Evolutionary conservation across 352 stramenopile species (phyloP).

Genomic region (Salisapilia sapeloensis): DNA sequence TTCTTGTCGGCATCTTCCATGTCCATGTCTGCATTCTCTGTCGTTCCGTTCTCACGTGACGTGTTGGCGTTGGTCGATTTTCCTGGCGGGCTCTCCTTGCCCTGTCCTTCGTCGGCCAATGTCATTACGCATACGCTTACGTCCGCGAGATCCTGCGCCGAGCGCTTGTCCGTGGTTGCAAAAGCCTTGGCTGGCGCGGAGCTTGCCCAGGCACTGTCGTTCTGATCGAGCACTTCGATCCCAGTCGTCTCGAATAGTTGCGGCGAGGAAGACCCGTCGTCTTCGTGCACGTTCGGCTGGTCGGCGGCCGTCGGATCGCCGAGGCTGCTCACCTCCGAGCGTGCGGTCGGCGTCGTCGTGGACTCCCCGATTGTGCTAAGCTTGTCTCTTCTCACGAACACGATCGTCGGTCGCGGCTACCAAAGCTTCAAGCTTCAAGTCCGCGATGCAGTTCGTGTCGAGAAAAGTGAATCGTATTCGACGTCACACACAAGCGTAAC

Average conservation of each 20-base stretch:
- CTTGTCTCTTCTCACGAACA: not conserved
- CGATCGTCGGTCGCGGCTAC: not conserved
- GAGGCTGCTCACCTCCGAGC: too few species aligned
- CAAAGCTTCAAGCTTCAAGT: too few species aligned
- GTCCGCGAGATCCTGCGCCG: slow-evolving; percentile 7
- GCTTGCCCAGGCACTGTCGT: slow-evolving; percentile 11
- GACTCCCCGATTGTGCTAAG: slow-evolving; percentile 2
- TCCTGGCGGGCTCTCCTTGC: slow-evolving; percentile 11
- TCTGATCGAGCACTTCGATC: slow-evolving; percentile 37
- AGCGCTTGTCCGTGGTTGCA: slow-evolving; percentile 8
- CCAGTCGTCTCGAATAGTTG: slow-evolving; percentile 14
- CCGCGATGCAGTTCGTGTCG: too few species aligned
- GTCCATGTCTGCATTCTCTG: slow-evolving; percentile 3
- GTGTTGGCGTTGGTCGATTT: slow-evolving; percentile 6
- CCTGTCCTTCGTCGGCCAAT: slow-evolving; percentile 27
- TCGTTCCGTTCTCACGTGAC: slow-evolving; percentile 3
- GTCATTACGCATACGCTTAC: slow-evolving; percentile 53
- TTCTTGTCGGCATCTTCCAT: slow-evolving; percentile 2
- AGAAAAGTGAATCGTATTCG: too few species aligned
- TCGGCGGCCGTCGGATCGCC: too few species aligned
- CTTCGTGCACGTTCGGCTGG: too few species aligned
- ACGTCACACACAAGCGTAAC: too few species aligned
- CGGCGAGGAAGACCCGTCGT: slow-evolving; percentile 1
- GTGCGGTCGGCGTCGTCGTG: slow-evolving; percentile 9
- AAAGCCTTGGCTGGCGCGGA: slow-evolving; percentile 19